Conservation (phyloP, 139 green algal genomes). For the Closterium sp. region DNA sequence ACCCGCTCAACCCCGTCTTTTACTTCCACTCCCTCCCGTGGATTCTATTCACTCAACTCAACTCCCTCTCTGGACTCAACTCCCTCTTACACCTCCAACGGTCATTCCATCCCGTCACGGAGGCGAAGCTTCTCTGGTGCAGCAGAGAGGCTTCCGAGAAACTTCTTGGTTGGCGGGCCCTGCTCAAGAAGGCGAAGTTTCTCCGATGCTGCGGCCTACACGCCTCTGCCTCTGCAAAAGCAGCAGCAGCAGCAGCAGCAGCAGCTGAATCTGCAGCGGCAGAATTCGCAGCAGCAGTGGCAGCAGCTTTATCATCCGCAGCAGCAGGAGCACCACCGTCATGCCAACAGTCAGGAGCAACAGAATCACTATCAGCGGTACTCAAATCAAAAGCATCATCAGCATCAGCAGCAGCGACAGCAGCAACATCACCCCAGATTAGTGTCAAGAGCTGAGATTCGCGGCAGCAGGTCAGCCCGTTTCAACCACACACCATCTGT, state of each 20-base stretch:
- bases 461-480: background rate
- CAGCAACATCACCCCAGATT: background rate
- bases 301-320: background rate
- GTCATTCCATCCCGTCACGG: background rate
- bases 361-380: background rate
- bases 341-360: no score
- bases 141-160: background rate
- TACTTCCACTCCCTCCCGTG: background rate
- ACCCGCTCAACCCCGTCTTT: background rate
- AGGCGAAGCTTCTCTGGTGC: background rate
- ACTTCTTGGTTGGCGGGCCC: background rate
- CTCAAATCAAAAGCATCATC: no score
- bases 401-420: background rate
- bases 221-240: background rate
- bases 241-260: background rate
- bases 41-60: background rate
- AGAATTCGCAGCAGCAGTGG: background rate
- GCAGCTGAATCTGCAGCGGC: background rate
- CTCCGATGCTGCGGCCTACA: background rate
- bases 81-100: background rate
- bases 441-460: slow-evolving; percentile 5
- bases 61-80: background rate
- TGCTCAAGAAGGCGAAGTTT: background rate
- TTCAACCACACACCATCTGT: background rate
- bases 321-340: background rate